These are phyloP conservation scores for Mortierella polycephala DNA, from an alignment of 371 early-diverging fungal genomes.

Conservation along the genomic window DNA sequence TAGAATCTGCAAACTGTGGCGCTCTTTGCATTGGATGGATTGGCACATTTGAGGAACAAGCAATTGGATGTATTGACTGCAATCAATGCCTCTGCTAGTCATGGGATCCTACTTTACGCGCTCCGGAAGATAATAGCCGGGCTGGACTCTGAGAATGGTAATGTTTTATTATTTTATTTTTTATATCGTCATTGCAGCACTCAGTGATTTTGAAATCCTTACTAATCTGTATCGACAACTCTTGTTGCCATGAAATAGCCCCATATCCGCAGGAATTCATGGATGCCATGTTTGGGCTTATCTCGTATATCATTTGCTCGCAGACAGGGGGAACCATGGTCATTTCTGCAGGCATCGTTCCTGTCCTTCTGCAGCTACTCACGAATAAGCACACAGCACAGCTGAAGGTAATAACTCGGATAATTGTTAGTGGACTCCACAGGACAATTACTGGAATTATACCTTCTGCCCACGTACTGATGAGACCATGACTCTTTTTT, in stretches of 20 bases:
- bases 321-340: constrained; percentile 91
- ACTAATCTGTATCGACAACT: neutral
- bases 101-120: constrained; percentile 88
- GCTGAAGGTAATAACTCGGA: constrained; percentile 60
- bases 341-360: constrained; percentile 90
- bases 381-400: constrained; percentile 61
- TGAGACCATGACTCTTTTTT: too few relatives aligned
- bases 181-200: neutral
- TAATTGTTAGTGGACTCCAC: neutral
- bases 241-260: constrained; percentile 15
- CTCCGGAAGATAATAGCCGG: constrained; percentile 73
- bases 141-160: constrained; percentile 57
- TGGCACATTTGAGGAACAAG: constrained; percentile 80
- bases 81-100: constrained; percentile 92
- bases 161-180: neutral
- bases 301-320: constrained; percentile 79
- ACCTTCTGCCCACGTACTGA: too few relatives aligned
- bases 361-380: constrained; percentile 74
- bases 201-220: neutral
- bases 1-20: constrained; percentile 82
- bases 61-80: constrained; percentile 86
- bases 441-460: too few relatives aligned
- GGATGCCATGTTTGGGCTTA: constrained; percentile 85
- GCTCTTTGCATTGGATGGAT: constrained; percentile 83
- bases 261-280: constrained; percentile 78